Base-by-base conservation (phyloP, 148 eudicot species). In the Camellia granthamiana region DNA sequence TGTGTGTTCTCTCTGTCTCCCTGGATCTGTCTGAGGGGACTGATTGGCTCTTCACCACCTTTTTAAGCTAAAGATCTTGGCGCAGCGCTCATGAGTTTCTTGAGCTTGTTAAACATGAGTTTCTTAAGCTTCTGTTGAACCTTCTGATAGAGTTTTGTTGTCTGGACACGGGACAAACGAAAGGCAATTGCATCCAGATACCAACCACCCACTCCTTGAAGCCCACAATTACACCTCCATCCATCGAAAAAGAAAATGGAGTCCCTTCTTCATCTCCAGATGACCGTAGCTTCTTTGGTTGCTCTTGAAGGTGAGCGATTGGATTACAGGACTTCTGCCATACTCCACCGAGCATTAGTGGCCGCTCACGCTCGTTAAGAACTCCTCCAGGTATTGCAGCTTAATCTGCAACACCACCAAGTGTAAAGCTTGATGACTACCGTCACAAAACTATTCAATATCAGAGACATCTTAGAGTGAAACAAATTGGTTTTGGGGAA, bases 191-290 rank as follows among this genome's bases (percentile, higher is more conserved):
- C 80, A 82, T 92, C 97, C 11, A 92, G 52, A 54, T 79, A 92
- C 94, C 94, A 91, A 7, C 92, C 94, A 63, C 91, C 43, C 85
- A 88, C 69, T 94, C 97, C 77, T 82, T 88, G 66, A 92, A 84
- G 4, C 97, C 97, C 46, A 88, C 85, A 13, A 91, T 81, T 19
- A 74, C 74, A 44, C 88, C 90, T 51, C 91, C 92, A 14, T 92
- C 92, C 59, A 87, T 83, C 14, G 86, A 83, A 21, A 92, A 83
- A 3, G 82, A 80, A 77, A 92, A 92, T 7, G 92, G 92, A 9
- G 86, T 87, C 66, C 92, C 94, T 84, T 84, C 86, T 79, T 91
- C 92, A 1, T 81, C 82, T 10, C 97, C 97, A 47, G 71, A 92
- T 0, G 97, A 92, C 94, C 97, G 19, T 83, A 88, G 18, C 78